phyloP scores from a whole-genome alignment of 768 basidiomycete species.

The Vararia minispora region DNA sequence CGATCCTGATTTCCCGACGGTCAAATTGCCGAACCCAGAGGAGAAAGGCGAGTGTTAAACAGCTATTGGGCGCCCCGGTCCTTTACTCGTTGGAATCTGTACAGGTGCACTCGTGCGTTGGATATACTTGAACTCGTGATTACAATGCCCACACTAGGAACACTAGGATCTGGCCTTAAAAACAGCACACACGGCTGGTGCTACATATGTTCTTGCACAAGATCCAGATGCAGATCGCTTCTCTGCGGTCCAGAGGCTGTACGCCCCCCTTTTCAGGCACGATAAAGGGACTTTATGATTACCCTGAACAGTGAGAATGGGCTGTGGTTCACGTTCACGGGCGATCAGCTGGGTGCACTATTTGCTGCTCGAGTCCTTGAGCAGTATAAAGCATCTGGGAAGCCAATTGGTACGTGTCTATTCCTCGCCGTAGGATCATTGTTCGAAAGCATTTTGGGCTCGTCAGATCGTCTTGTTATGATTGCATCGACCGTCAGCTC shows the following conservation, averaged over 20 bases:
- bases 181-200: conserved; percentile 42
- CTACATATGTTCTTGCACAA: conserved; percentile 69
- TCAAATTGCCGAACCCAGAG: conserved; percentile 82
- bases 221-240: conserved; percentile 87
- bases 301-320: conserved; percentile 29
- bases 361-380: conserved; percentile 37
- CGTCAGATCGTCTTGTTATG: conserved; percentile 61
- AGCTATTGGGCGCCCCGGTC: background rate
- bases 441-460: conserved; percentile 26
- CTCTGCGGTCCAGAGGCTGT: conserved; percentile 64
- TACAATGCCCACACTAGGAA: background rate
- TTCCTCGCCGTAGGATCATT: background rate
- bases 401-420: conserved; percentile 27
- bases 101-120: conserved; percentile 18
- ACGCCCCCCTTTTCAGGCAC: conserved; percentile 14
- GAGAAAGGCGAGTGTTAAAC: conserved; percentile 51
- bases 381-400: conserved; percentile 33
- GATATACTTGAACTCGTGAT: background rate
- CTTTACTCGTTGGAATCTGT: background rate
- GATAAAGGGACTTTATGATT: background rate
- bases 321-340: conserved; percentile 64
- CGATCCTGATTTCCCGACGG: conserved; percentile 81
- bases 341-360: conserved; percentile 68
- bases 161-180: conserved; percentile 60
- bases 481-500: conserved; percentile 87